Evolutionary conservation across 202 grass and related monocot species (phyloP).

Genomic region (Miscanthus sacchariflorus): DNA sequence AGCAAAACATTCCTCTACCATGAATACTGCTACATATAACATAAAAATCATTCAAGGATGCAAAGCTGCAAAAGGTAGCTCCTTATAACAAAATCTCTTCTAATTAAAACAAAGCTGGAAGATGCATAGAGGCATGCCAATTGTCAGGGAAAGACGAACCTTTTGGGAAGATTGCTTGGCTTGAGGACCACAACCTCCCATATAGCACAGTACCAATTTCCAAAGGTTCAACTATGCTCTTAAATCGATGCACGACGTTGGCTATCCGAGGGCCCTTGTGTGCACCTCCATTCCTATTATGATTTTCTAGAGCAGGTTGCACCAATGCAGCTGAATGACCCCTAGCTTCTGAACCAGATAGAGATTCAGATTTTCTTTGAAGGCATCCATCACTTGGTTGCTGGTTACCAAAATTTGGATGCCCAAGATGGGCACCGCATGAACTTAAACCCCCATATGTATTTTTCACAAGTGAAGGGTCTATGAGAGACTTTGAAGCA

Average conservation of each 20-base stretch:
- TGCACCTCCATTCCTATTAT: slow-evolving; percentile 57
- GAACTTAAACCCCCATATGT: slow-evolving; percentile 30
- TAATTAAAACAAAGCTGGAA: background rate
- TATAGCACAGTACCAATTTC: slow-evolving; percentile 76
- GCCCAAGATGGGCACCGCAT: slow-evolving; percentile 31
- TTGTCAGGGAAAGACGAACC: slow-evolving; percentile 55
- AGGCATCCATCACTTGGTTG: slow-evolving; percentile 47
- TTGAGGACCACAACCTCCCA: slow-evolving; percentile 78
- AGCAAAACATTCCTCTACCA: slow-evolving; percentile 10
- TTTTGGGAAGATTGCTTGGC: slow-evolving; percentile 86
- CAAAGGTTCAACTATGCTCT: slow-evolving; percentile 74
- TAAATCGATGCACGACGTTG: slow-evolving; percentile 81
- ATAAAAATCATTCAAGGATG: slow-evolving; percentile 20
- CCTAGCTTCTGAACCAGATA: slow-evolving; percentile 46
- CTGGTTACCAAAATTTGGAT: slow-evolving; percentile 36
- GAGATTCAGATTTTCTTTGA: slow-evolving; percentile 46
- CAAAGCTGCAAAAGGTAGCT: background rate
- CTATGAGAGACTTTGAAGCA: slow-evolving; percentile 27
- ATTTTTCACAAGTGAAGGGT: slow-evolving; percentile 52
- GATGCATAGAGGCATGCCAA: slow-evolving; percentile 3
- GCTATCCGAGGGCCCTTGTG: slow-evolving; percentile 78
- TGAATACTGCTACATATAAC: background rate
- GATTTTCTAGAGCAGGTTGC: slow-evolving; percentile 50
- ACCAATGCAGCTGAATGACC: slow-evolving; percentile 46
- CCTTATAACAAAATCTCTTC: slow-evolving; percentile 4